phyloP scores from a whole-genome alignment of 441 rosid genomes.

The Omphalea diandra region DNA sequence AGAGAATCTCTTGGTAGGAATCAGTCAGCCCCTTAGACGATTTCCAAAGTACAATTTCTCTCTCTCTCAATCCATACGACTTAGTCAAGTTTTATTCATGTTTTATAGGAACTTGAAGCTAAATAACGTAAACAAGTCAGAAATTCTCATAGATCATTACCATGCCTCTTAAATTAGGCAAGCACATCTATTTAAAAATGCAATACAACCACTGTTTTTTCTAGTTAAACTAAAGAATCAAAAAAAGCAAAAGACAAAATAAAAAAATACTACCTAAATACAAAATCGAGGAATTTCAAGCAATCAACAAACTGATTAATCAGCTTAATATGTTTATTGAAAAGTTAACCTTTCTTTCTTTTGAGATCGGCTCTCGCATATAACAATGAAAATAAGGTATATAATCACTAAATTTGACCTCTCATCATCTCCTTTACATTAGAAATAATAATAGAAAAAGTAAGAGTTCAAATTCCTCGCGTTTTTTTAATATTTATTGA shows the following conservation, averaged over 20 bases:
- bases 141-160: slow-evolving; percentile 28
- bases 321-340: neutral
- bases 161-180: slow-evolving; percentile 17
- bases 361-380: neutral
- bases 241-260: no score
- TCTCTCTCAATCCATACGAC: slow-evolving; percentile 20
- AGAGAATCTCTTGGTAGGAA: slow-evolving; percentile 28
- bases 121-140: slow-evolving; percentile 28
- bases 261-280: neutral
- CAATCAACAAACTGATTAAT: neutral
- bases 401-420: no score
- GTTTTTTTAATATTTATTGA: neutral
- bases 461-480: neutral
- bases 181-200: no score
- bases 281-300: neutral
- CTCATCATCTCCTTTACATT: no score
- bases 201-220: no score
- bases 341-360: neutral
- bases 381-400: no score
- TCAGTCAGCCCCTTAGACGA: slow-evolving; percentile 30
- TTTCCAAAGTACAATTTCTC: slow-evolving; percentile 31
- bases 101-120: slow-evolving; percentile 56
- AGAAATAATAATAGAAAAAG: neutral
- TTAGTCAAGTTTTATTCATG: slow-evolving; percentile 29
- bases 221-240: no score